These are phyloP conservation scores for Phytophthora megakarya DNA, from an alignment of 352 stramenopile genomes.

Conservation along the genomic window DNA sequence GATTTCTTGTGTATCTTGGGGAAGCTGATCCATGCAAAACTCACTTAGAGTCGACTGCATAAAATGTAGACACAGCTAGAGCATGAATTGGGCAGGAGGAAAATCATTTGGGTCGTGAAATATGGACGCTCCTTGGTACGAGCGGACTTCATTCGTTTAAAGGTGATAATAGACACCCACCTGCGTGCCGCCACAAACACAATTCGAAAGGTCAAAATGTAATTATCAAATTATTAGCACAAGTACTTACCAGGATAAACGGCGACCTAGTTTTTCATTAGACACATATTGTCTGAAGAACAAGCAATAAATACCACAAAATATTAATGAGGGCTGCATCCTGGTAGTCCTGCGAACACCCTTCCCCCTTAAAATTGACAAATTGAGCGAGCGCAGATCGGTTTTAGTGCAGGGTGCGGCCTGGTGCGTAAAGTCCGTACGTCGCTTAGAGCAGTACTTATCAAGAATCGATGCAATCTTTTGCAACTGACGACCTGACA, in stretches of 20 bases:
- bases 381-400: not conserved
- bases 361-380: not conserved
- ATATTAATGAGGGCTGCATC: not conserved
- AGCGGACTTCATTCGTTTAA: slow-evolving; percentile 13
- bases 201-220: no score
- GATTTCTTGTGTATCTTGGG: not conserved
- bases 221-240: not conserved
- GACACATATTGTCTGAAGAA: not conserved
- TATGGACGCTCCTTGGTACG: not conserved
- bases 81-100: slow-evolving; percentile 1
- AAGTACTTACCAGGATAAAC: not conserved
- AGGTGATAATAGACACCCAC: slow-evolving; percentile 10
- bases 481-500: not conserved
- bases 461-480: slow-evolving; percentile 17
- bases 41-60: slow-evolving; percentile 7
- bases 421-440: slow-evolving; percentile 8
- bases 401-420: slow-evolving; percentile 7
- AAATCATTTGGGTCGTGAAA: slow-evolving; percentile 7
- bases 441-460: slow-evolving; percentile 9
- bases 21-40: slow-evolving; percentile 14
- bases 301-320: not conserved
- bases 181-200: no score
- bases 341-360: not conserved
- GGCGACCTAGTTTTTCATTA: not conserved
- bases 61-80: not conserved